Evolutionary conservation across 805 yeast species (phyloP), one percentile per base, ranked within the genome.

Genomic region (Lipomyces yamanashiensis): DNA sequence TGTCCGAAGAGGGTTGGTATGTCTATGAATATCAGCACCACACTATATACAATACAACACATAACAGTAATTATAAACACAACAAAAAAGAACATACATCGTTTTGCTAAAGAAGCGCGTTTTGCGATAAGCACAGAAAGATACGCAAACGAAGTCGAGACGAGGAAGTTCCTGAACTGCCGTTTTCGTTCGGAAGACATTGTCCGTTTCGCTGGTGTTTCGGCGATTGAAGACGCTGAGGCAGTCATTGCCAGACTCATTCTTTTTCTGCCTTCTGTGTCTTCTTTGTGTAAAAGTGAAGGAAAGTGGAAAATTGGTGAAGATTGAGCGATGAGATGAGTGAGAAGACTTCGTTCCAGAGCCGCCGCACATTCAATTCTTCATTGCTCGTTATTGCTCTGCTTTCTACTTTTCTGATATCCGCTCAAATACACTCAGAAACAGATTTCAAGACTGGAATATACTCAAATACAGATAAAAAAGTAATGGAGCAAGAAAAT

Each of bases 1-100:
- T 90, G 89, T 71, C 87, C 90, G 75, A 88, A 90, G 67, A 87
- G 81, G 44, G 82, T 83, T 6, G 96, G 96, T 6, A 85, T 75
- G 67, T 84, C 82, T 77, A 57, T 9, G 17, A 8, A n/a, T 19
- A 13, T 34, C 10, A n/a, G 28, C 44, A 10, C 33, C 33, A 44
- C 34, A 33, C 17, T 17, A 7, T 15, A n/a, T n/a, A n/a, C n/a
- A n/a, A n/a, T n/a, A n/a, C n/a, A n/a, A n/a, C n/a, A n/a, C n/a
- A n/a, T 33, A 5, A 7, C 19, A 28, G 21, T 15, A n/a, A 37
- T 36, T 23, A 34, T 7, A 57, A 15, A 54, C 28, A 41, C 21
- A 40, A 10, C 2, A n/a, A n/a, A 19, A 21, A 15, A 58, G 10
- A 17, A 54, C 68, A n/a, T 58, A 66, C 69, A 54, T 54, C 62